Conservation (phyloP, 2,329 filamentous ascomycete species). For the Penicillium verrucosum region DNA sequence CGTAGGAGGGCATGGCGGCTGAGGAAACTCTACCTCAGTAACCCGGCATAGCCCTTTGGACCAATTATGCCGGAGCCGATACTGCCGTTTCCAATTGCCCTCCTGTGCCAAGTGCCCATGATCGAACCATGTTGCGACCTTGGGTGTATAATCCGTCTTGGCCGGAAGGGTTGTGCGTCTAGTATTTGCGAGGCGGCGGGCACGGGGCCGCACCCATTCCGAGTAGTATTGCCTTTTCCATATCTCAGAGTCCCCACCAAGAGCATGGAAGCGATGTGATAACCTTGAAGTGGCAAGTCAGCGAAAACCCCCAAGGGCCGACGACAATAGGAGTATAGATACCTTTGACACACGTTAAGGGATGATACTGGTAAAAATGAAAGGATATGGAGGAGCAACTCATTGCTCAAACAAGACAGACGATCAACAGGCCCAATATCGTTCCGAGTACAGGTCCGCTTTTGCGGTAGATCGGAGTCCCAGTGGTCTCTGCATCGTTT, state of each 20-base stretch:
- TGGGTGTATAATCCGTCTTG: slow-evolving; percentile 52
- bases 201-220: slow-evolving; percentile 79
- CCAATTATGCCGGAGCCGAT: slow-evolving; percentile 90
- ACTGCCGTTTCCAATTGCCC: slow-evolving; percentile 81
- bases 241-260: slow-evolving; percentile 78
- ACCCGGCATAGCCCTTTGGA: slow-evolving; percentile 75
- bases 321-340: slow-evolving; percentile 16
- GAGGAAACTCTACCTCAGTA: slow-evolving; percentile 67
- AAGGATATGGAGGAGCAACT: slow-evolving; percentile 80
- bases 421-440: slow-evolving; percentile 49
- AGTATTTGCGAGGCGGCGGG: slow-evolving; percentile 69
- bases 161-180: slow-evolving; percentile 41
- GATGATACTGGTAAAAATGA: slow-evolving; percentile 68
- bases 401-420: slow-evolving; percentile 75
- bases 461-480: slow-evolving; percentile 31
- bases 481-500: slow-evolving; percentile 30
- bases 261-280: slow-evolving; percentile 69
- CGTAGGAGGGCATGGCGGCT: slow-evolving; percentile 56
- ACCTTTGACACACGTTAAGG: slow-evolving; percentile 64
- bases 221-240: slow-evolving; percentile 90
- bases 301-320: neutral
- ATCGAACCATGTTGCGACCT: slow-evolving; percentile 59
- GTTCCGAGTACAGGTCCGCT: slow-evolving; percentile 41
- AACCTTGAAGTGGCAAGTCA: slow-evolving; percentile 20
- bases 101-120: slow-evolving; percentile 56